Evolutionary conservation across 495 filamentous ascomycete genomes (phyloP).

Genomic region (Podospora australis): DNA sequence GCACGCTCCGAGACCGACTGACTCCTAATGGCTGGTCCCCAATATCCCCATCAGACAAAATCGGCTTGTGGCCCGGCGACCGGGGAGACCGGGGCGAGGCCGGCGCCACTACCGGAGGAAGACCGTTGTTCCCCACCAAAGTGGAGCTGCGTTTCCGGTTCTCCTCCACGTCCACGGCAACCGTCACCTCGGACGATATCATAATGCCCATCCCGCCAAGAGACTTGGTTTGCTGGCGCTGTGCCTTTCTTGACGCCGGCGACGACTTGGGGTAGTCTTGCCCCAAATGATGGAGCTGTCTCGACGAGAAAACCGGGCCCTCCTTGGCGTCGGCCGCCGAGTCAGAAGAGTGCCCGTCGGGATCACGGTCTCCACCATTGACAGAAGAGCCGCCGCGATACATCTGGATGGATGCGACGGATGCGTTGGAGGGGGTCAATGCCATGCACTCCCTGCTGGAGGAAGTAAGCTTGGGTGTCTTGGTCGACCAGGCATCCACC

Average conservation of each 20-base stretch:
- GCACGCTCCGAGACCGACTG: too few relatives aligned
- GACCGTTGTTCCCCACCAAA: neutral
- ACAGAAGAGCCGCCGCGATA: conserved; percentile 3
- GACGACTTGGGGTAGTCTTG: neutral
- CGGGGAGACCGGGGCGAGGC: neutral
- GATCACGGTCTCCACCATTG: neutral
- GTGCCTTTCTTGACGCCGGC: neutral
- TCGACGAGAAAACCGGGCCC: too few relatives aligned
- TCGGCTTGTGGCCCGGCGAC: neutral
- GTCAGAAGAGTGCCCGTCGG: neutral
- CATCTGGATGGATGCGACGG: conserved; percentile 8
- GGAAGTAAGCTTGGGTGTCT: conserved; percentile 3
- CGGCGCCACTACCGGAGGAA: neutral
- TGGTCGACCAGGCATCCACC: neutral
- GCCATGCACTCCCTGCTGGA: conserved; percentile 14
- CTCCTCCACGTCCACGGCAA: conserved; percentile 36
- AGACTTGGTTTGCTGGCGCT: neutral
- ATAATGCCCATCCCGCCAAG: conserved; percentile 36
- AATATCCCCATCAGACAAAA: neutral
- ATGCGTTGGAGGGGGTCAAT: conserved; percentile 9
- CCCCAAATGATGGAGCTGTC: neutral
- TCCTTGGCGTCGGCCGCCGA: neutral
- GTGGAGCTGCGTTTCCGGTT: neutral
- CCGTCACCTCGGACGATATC: conserved; percentile 46
- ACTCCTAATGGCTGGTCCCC: neutral